These are phyloP conservation scores for Escallonia rubra DNA, from an alignment of 129 eudicot genomes.

Conservation along the genomic window DNA sequence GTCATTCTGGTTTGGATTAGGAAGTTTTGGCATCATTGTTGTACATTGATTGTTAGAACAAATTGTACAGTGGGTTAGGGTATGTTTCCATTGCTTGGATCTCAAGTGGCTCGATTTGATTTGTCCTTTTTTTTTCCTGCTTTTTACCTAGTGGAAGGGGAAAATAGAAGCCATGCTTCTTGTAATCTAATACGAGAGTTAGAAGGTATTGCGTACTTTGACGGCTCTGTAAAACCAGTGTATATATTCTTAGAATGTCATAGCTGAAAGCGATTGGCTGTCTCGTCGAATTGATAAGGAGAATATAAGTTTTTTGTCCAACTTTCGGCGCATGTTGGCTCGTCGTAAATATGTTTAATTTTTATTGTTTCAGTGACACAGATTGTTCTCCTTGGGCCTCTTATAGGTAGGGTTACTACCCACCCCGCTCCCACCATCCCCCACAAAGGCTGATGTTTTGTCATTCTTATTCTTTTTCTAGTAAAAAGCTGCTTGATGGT, in stretches of 20 bases:
- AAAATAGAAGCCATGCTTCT: constrained; percentile 21
- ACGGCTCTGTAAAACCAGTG: constrained; percentile 20
- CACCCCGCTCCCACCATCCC: too few species aligned
- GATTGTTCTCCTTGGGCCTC: too few species aligned
- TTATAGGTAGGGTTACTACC: too few species aligned
- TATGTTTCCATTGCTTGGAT: constrained; percentile 23
- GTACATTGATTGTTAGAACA: constrained; percentile 39
- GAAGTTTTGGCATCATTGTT: constrained; percentile 33
- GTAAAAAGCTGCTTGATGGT: too few species aligned
- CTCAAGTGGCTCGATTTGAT: constrained; percentile 20
- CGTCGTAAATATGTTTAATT: too few species aligned
- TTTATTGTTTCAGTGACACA: too few species aligned
- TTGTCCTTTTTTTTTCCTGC: constrained; percentile 1
- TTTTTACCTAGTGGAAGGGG: constrained; percentile 1
- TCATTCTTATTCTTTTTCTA: too few species aligned
- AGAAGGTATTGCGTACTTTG: constrained; percentile 17
- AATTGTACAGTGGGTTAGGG: constrained; percentile 44
- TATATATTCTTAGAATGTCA: constrained; percentile 15
- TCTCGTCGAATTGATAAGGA: constrained; percentile 6
- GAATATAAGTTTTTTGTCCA: neutral
- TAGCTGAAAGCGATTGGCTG: constrained; percentile 2
- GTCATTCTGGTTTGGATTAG: neutral
- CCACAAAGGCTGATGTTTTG: too few species aligned
- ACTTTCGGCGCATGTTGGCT: neutral
- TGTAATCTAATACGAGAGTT: constrained; percentile 35